Evolutionary conservation across 768 basidiomycete genomes (phyloP), one percentile per base, ranked within the genome.

Genomic region (Sarcodon aspratus): DNA sequence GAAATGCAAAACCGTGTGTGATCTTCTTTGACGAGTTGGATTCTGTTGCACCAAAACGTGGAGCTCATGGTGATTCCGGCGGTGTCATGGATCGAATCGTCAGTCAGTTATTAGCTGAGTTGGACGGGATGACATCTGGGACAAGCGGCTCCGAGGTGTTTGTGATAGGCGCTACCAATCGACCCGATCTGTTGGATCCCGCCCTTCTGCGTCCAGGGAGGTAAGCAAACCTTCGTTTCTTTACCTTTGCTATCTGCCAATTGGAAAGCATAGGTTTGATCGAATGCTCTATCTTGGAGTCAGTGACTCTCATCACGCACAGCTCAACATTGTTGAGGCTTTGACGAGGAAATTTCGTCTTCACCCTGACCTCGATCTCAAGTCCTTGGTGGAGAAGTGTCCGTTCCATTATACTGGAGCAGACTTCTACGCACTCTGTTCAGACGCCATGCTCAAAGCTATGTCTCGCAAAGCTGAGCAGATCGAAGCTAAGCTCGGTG

Each of bases 41-140:
- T 63, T 90, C 87, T 1, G 82, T 97, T 27, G 94, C 94, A 35
- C 94, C 94, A 0, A 93, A 94, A 62, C 75, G 94, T 54, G 94
- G 94, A 13, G 89, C 90, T 56, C 90, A 93, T 57, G 94, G 94
- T 0, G 94, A 97, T 61, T 94, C 92, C 33, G 94, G 93, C 18
- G 94, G 94, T 9, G 94, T 97, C 12, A 97, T 97, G 93, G 94
- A 97, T 64, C 78, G 94, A 13, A 96, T 97, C 58, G 94, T 97
- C 50, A 93, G 89, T 57, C 94, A 96, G 66, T 70, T 96, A 33
- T 68, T 97, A 35, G 91, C 94, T 7, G 94, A 97, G 65, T 72
- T 97, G 37, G 94, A 97, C 67, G 93, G 93, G 2, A 89, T 95
- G 79, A 72, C 81, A 8, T 65, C 68, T 21, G 80, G 81, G 3